Evolutionary conservation across 2,329 filamentous ascomycete species (phyloP), one percentile per base, ranked within the genome.

Genomic region (Fusarium pilosicola): DNA sequence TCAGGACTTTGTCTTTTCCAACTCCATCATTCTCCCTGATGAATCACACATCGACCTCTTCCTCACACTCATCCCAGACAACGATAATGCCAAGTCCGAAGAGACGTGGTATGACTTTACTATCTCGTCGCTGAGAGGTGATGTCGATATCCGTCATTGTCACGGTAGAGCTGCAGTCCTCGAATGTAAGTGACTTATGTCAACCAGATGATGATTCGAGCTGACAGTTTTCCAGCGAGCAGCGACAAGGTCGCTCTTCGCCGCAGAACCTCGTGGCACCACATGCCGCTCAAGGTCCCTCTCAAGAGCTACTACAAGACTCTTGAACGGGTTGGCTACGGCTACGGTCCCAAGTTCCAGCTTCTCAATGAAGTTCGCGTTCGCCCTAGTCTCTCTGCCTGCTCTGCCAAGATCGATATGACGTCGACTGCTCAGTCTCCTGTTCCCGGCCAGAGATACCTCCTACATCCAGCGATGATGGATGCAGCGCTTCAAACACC

Each of bases 1-100:
- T 24, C 61, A 76, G 60, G 74, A 76, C 36, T 76, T 76, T 62
- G 62, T 76, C 59, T 76, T 76, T 54, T 76, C 74, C 9, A 76
- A 76, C 52, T 76, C 74, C 1, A 76, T 76, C n/a, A 76, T 76
- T 51, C 74, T 76, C 56, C 74, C 74, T 22, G 74, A 76, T 12
- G 74, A 76, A 8, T 30, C 56, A 3, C 69, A 60, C 1, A 76
- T 76, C 7, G 70, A 76, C 22, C 74, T 76, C 6, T 76, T 76
- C 61, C 74, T 76, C 28, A 76, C 74, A 13, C 49, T 76, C 12
- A 57, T 75, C 20, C 74, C 72, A 13, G 61, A 65, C 36, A 75
- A 36, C 12, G 74, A 76, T 18, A 69, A 74, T 34, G 26, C 24
- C 46, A 67, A 49, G 55, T 75, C 74, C 1, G 72, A 71, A 12